These are phyloP conservation scores for Fusarium algeriense DNA, from an alignment of 2,329 filamentous ascomycete species.

Conservation along the genomic window DNA sequence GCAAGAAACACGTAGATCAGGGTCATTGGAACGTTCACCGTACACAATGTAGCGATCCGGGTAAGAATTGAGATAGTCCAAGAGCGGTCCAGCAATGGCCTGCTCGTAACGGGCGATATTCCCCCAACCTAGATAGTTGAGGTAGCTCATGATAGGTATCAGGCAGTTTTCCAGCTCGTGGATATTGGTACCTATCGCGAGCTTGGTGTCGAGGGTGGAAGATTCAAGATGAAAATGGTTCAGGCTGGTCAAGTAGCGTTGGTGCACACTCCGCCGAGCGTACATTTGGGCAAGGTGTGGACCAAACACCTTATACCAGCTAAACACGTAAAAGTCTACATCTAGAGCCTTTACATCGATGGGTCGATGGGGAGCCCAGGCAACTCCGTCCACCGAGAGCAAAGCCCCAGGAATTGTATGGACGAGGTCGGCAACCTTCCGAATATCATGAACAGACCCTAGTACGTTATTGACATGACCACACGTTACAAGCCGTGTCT, in stretches of 20 bases:
- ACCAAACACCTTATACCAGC: conserved; percentile 86
- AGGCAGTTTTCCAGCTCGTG: no score
- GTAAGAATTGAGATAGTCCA: not conserved
- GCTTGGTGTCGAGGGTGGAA: not conserved
- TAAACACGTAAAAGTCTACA: conserved; percentile 81
- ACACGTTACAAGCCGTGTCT: not conserved
- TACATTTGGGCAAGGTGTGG: conserved; percentile 63
- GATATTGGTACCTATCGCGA: no score
- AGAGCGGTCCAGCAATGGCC: not conserved
- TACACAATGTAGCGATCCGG: not conserved
- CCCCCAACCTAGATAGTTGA: not conserved
- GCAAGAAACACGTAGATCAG: not conserved
- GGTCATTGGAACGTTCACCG: not conserved
- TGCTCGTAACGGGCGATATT: not conserved
- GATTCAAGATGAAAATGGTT: conserved; percentile 9
- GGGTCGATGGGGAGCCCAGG: conserved; percentile 78
- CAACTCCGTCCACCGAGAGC: conserved; percentile 75
- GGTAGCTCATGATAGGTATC: not conserved
- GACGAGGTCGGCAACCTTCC: conserved; percentile 9
- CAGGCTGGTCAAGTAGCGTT: not conserved
- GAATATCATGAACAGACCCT: not conserved
- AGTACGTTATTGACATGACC: not conserved
- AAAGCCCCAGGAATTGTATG: conserved; percentile 6
- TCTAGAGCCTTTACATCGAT: conserved; percentile 77
- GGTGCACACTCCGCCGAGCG: not conserved